Evolutionary conservation across 2,329 filamentous ascomycete species (phyloP), one percentile per base, ranked within the genome.

Genomic region (Madurella mycetomatis): DNA sequence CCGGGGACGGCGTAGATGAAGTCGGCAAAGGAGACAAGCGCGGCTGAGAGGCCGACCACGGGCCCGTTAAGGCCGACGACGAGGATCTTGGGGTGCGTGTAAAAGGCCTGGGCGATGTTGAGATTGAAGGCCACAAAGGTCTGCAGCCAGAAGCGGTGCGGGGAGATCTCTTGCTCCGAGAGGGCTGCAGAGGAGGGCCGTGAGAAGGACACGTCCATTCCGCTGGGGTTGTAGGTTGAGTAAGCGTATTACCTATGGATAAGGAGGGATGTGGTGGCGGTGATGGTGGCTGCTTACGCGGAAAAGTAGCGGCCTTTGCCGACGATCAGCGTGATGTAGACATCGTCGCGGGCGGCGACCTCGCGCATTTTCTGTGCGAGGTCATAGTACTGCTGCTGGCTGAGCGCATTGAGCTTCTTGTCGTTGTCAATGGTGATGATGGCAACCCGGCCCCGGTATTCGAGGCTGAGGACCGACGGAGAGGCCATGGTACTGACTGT

Each of bases 21-120:
- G 76, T 97, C 94, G 19, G 88, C 88, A 70, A 90, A 88, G 30
- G 85, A 86, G 54, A 90, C 76, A 0, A 97, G 73, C 0, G 92
- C 92, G 1, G 92, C 94, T 1, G 87, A 88, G 32, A 97, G 85
- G 5, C 94, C 94, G 50, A 99, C 80, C 11, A 85, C 91, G 5
- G 94, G 94, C 2, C 92, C 94, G 73, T 97, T 97, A 61, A 97
- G 85, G 0, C 90, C 94, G 0, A 86, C 86, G 56, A 97, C 82
- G 19, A 97, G 87, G 72, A 97, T 88, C 75, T 97, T 96, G 64
- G 91, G 89, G 73, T 97, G 94, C 13, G 85, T 86, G 76, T 94
- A 92, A 76, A 97, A 96, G 64, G 90, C 86, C 64, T 90, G 86
- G 2, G 92, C 94, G 65, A 90, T 82, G 78, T 95, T 88, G 53